Evolutionary conservation across 176 grass and related monocot genomes (phyloP), one percentile per base, ranked within the genome.

Genomic region (Oryza glumipatula): DNA sequence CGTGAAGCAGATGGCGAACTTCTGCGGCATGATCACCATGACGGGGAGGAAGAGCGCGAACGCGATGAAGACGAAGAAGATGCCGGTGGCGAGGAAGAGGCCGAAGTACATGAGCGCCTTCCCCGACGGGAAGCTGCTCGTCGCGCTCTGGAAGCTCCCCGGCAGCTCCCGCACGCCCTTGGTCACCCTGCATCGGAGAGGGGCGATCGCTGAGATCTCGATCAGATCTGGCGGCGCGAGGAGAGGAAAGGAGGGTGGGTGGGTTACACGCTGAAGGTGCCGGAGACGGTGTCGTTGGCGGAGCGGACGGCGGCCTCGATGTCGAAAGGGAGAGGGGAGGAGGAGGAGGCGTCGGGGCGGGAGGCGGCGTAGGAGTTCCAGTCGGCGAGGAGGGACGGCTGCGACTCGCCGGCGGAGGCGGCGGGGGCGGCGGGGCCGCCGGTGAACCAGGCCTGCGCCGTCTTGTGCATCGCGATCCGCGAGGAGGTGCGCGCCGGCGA

Each of bases 1-100:
- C n/a, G 94, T 99, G 80, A 99, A 99, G 82, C 83, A 92, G 70
- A 99, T 90, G 39, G 97, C 97, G 65, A 99, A 99, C 86, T 99
- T 99, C 86, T 96, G 93, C 48, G 97, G 97, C 91, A 99, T 84
- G 78, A 99, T 39, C 67, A 96, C 94, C 88, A 99, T 99, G 65
- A 96, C 94, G 35, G 94, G 94, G 52, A 99, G 92, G 80, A 99
- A 99, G 74, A 99, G 83, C 67, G 92, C 65, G 80, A 99, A 99
- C 16, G 97, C 91, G 73, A 99, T 82, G 82, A 99, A 92, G 72
- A 99, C 83, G 58, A 99, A 99, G 90, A 99, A 96, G 70, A 99
- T 82, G 14, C 97, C 97, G 65, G 90, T 94, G 67, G 94, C 92
- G 48, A 99, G 97, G 65, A 99, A 88, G 80, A 99, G 73, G 17